phyloP scores from a whole-genome alignment of 768 basidiomycete genomes.

The Suillus subaureus region DNA sequence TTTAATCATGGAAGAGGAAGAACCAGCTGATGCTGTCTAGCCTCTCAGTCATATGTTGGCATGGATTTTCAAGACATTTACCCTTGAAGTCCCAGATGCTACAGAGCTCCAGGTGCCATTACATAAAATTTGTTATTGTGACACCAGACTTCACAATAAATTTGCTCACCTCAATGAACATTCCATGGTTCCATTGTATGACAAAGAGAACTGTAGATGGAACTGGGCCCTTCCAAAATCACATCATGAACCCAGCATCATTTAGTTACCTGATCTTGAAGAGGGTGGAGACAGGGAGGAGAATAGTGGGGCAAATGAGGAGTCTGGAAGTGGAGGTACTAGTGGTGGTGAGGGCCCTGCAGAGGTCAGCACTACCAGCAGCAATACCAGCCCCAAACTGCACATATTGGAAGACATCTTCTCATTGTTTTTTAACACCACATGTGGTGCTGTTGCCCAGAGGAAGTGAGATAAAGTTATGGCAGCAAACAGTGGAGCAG shows the following conservation, averaged over 20 bases:
- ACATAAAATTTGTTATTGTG: neutral
- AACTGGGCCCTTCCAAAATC: neutral
- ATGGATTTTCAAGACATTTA: neutral
- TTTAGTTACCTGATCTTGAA: neutral
- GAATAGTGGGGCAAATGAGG: neutral
- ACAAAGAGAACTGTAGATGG: neutral
- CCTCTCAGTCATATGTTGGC: neutral
- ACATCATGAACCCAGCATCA: neutral
- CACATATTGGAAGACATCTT: neutral
- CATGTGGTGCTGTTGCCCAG: neutral
- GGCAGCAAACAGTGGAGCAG: neutral
- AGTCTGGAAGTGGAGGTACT: neutral
- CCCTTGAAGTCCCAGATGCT: neutral
- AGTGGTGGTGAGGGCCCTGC: too few species aligned
- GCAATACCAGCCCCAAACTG: too few species aligned
- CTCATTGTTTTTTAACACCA: neutral
- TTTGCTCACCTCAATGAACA: neutral
- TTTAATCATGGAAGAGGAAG: neutral
- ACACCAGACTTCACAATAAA: neutral
- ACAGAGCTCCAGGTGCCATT: neutral
- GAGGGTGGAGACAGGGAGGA: neutral
- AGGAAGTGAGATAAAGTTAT: neutral
- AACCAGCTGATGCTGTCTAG: neutral
- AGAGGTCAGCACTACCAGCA: too few species aligned
- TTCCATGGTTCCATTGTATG: neutral